Conservation (phyloP, 139 green algal genomes). For the Limnomonas spitsbergensis region DNA sequence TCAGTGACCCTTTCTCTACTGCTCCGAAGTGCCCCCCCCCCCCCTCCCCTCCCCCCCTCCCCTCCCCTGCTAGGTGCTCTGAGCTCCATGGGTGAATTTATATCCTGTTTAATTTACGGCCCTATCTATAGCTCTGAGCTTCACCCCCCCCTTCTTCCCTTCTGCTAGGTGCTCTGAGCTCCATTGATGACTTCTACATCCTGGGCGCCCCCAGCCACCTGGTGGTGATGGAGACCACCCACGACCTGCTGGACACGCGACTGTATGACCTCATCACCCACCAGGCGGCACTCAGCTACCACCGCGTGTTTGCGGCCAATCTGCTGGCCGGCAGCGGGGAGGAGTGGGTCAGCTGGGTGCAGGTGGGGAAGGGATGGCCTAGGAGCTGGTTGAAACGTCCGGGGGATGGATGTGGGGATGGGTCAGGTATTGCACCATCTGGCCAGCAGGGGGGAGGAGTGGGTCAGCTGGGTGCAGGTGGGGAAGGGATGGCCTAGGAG, state of each 20-base stretch:
- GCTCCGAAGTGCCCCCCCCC: too few species aligned
- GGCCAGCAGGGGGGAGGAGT: constrained; percentile 30
- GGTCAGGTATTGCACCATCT: too few species aligned
- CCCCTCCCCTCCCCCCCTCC: too few species aligned
- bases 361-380: too few species aligned
- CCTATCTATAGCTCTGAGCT: too few species aligned
- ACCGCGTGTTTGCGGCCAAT: constrained; percentile 65
- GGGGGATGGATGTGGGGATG: too few species aligned
- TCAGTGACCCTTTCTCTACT: too few species aligned
- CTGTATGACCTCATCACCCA: constrained; percentile 38
- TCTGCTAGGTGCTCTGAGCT: constrained; percentile 39
- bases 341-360: constrained; percentile 41
- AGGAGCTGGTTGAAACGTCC: too few species aligned
- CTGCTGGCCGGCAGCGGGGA: constrained; percentile 45
- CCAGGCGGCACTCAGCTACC: constrained; percentile 58
- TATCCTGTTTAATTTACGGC: too few species aligned
- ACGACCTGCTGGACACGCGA: constrained; percentile 53
- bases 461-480: constrained; percentile 43
- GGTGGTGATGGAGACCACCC: constrained; percentile 60
- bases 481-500: too few species aligned
- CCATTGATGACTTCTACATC: constrained; percentile 63
- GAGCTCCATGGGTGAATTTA: constrained; percentile 56
- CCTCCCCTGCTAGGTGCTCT: constrained; percentile 44
- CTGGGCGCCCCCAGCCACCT: constrained; percentile 27
- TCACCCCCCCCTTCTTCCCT: too few species aligned